Evolutionary conservation across 2,329 filamentous ascomycete genomes (phyloP).

Genomic region (Verticillium nonalfalfae): DNA sequence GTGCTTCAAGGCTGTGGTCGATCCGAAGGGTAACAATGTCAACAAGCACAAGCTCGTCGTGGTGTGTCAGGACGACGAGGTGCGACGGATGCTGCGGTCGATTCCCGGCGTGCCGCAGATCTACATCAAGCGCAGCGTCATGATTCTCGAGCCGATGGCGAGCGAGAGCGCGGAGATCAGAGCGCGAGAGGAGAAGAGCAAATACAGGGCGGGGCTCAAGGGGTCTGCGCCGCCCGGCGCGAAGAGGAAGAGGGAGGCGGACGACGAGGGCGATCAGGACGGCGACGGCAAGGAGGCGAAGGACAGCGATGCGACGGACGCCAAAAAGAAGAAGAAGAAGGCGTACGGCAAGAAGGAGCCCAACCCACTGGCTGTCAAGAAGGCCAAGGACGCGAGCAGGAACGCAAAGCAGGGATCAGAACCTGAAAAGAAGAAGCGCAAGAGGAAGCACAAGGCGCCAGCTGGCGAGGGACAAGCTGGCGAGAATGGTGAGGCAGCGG

Average conservation of each 20-base stretch:
- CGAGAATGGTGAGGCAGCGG: constrained; percentile 1
- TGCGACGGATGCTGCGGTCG: constrained; percentile 57
- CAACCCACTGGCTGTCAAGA: constrained; percentile 67
- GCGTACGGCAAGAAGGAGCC: constrained; percentile 58
- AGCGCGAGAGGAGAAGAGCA: constrained; percentile 63
- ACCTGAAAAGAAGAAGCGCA: constrained; percentile 27
- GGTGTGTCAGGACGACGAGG: constrained; percentile 62
- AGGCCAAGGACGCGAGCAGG: constrained; percentile 47
- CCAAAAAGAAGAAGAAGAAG: constrained; percentile 48
- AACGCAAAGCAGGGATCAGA: constrained; percentile 10
- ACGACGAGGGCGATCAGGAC: constrained; percentile 27
- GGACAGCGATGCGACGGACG: constrained; percentile 17
- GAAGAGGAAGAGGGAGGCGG: constrained; percentile 46
- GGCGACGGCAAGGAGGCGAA: constrained; percentile 15
- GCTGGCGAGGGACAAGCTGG: constrained; percentile 18
- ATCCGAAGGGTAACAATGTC: constrained; percentile 62
- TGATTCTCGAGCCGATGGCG: constrained; percentile 68
- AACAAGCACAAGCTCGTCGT: constrained; percentile 80
- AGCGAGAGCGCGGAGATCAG: constrained; percentile 56
- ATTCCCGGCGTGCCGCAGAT: constrained; percentile 69
- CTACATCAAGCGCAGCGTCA: constrained; percentile 73
- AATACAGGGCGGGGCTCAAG: constrained; percentile 67
- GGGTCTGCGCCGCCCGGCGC: constrained; percentile 30
- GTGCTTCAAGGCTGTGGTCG: constrained; percentile 70
- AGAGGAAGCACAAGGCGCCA: constrained; percentile 25